Conservation (phyloP, 2,329 filamentous ascomycete species). For the Fusarium verticillioides region DNA sequence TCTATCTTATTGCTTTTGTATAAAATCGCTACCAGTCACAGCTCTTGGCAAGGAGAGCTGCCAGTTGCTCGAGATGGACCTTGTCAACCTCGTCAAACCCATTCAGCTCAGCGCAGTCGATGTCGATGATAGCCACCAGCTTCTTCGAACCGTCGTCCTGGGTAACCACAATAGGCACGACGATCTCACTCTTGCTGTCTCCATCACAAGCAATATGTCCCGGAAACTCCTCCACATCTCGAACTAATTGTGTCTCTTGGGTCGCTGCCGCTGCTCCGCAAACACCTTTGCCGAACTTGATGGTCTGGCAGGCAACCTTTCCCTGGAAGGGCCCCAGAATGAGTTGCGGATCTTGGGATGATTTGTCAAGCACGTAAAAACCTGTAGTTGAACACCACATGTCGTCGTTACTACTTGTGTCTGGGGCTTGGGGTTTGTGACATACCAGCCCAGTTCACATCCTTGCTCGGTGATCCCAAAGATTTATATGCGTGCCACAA, state of each 20-base stretch:
- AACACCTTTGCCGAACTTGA: conserved; percentile 77
- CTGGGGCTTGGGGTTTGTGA: neutral
- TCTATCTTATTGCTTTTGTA: neutral
- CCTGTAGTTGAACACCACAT: conserved; percentile 55
- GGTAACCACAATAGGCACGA: conserved; percentile 73
- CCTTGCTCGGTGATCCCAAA: conserved; percentile 70
- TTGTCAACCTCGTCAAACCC: conserved; percentile 78
- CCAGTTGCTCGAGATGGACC: conserved; percentile 73
- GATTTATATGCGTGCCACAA: conserved; percentile 85
- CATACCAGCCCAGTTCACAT: conserved; percentile 81
- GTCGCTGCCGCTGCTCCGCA: conserved; percentile 76
- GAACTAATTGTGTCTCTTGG: conserved; percentile 71
- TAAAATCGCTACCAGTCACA: conserved; percentile 70
- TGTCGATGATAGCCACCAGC: conserved; percentile 80
- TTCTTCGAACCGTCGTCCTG: conserved; percentile 49
- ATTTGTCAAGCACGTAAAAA: conserved; percentile 76
- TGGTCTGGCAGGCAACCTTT: conserved; percentile 82
- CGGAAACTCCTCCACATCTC: conserved; percentile 78
- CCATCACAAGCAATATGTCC: conserved; percentile 87
- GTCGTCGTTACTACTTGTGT: conserved; percentile 16
- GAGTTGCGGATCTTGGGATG: conserved; percentile 60
- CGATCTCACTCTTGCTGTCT: conserved; percentile 81
- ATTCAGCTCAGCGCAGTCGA: conserved; percentile 75
- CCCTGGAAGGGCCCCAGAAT: conserved; percentile 85
- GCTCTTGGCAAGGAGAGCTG: conserved; percentile 64